phyloP scores from a whole-genome alignment of 306 rosid species.

The Cucurbita moschata region DNA sequence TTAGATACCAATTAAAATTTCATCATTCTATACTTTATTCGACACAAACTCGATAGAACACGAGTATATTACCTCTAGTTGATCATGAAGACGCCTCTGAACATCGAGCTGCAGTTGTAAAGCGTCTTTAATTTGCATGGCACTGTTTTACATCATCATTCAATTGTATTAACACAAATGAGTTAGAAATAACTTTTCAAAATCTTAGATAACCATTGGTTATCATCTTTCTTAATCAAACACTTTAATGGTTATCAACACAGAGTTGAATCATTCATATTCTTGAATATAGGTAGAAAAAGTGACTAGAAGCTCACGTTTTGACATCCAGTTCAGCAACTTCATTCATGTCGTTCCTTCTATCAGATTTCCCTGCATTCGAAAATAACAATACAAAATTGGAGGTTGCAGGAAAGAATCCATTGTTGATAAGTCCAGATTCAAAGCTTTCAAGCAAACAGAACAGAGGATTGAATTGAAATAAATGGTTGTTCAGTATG shows the following conservation, averaged over 20 bases:
- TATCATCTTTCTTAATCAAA: too few species aligned
- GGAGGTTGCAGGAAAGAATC: neutral
- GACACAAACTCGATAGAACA: neutral
- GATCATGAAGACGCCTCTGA: slow-evolving; percentile 85
- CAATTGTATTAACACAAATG: neutral
- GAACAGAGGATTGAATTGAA: neutral
- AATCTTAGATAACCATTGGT: too few species aligned
- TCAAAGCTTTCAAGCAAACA: neutral
- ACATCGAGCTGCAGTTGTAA: slow-evolving; percentile 82
- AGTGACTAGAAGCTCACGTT: slow-evolving; percentile 26
- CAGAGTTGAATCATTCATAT: too few species aligned
- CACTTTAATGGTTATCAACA: too few species aligned
- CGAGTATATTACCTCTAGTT: slow-evolving; percentile 43
- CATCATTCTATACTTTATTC: too few species aligned
- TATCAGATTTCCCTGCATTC: slow-evolving; percentile 58
- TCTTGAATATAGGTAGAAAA: too few species aligned
- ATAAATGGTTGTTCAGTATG: neutral
- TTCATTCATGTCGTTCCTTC: slow-evolving; percentile 21
- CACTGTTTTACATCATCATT: slow-evolving; percentile 23
- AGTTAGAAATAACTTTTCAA: too few species aligned
- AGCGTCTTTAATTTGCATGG: slow-evolving; percentile 71
- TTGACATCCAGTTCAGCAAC: slow-evolving; percentile 40
- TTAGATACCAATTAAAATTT: too few species aligned
- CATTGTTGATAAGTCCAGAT: neutral
- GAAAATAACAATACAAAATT: neutral